Percentiles rank a stretch among this genome's conserved stretches.
These are phyloP conservation scores for Entomophthora muscae DNA, from an alignment of 371 early-diverging fungal species.

Conservation along the genomic window DNA sequence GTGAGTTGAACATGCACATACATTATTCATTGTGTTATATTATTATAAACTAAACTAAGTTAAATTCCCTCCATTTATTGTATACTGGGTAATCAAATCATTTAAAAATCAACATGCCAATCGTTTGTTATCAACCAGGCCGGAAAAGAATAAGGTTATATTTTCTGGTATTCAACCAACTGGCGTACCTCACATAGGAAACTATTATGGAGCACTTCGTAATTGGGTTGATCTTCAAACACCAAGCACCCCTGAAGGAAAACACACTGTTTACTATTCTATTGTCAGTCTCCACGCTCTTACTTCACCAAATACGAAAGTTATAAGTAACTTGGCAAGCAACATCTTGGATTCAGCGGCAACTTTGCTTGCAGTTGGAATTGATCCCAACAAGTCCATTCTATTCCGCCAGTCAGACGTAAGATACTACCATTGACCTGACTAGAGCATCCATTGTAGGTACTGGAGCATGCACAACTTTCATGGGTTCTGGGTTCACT, in stretches of 20 bases:
- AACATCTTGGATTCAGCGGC: slow-evolving; percentile 25
- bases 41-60: too few species aligned
- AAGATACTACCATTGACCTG: neutral
- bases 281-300: slow-evolving; percentile 87
- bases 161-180: slow-evolving; percentile 78
- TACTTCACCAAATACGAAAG: slow-evolving; percentile 45
- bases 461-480: slow-evolving; percentile 63
- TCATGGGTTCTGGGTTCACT: slow-evolving; percentile 74
- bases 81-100: too few species aligned
- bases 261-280: slow-evolving; percentile 30
- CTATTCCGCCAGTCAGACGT: slow-evolving; percentile 67
- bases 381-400: slow-evolving; percentile 52
- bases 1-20: too few species aligned
- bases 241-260: slow-evolving; percentile 1
- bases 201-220: slow-evolving; percentile 78
- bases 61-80: too few species aligned
- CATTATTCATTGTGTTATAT: too few species aligned
- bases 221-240: slow-evolving; percentile 73
- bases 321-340: neutral
- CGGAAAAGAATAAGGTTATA: slow-evolving; percentile 2
- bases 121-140: too few species aligned
- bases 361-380: slow-evolving; percentile 67
- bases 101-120: too few species aligned
- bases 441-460: slow-evolving; percentile 18
- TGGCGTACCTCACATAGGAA: slow-evolving; percentile 84